Evolutionary conservation across 1,284 basidiomycete species (phyloP).

Genomic region (Cryptococcus maquisensis): DNA sequence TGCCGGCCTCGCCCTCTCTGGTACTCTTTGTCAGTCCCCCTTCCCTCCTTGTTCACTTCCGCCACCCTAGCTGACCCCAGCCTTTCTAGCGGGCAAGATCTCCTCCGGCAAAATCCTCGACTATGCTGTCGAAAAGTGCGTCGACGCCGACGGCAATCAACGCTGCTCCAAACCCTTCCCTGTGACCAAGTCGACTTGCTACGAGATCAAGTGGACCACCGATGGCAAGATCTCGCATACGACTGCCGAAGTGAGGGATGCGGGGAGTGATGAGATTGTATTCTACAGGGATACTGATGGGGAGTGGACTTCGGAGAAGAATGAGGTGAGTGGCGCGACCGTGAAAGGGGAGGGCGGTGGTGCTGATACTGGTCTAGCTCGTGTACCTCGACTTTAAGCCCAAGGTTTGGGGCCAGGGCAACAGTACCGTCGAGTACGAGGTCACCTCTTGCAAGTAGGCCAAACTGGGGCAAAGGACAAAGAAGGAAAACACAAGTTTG

Average conservation of each 20-base stretch:
- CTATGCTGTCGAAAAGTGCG: constrained; percentile 44
- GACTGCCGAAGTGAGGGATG: constrained; percentile 46
- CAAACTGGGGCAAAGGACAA: neutral
- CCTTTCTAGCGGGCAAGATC: neutral
- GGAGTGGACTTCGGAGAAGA: constrained; percentile 46
- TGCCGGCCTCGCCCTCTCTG: constrained; percentile 34
- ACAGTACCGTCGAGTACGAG: constrained; percentile 43
- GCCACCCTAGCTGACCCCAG: neutral
- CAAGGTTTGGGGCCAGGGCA: constrained; percentile 40
- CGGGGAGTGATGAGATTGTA: constrained; percentile 41
- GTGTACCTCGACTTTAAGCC: constrained; percentile 49
- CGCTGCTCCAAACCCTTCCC: constrained; percentile 48
- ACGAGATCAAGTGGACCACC: constrained; percentile 46
- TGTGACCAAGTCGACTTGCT: constrained; percentile 42
- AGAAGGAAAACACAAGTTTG: neutral
- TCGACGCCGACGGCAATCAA: constrained; percentile 39
- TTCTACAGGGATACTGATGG: constrained; percentile 47
- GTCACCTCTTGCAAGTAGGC: constrained; percentile 42
- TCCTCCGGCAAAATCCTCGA: constrained; percentile 31
- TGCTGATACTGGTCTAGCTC: constrained; percentile 19
- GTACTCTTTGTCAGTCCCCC: constrained; percentile 24
- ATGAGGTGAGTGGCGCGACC: constrained; percentile 31
- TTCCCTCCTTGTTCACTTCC: constrained; percentile 5
- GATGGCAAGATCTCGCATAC: constrained; percentile 46
- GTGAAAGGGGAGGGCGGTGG: neutral